phyloP scores from a whole-genome alignment of 805 yeast genomes.

The Nakazawaea anatomiae region DNA sequence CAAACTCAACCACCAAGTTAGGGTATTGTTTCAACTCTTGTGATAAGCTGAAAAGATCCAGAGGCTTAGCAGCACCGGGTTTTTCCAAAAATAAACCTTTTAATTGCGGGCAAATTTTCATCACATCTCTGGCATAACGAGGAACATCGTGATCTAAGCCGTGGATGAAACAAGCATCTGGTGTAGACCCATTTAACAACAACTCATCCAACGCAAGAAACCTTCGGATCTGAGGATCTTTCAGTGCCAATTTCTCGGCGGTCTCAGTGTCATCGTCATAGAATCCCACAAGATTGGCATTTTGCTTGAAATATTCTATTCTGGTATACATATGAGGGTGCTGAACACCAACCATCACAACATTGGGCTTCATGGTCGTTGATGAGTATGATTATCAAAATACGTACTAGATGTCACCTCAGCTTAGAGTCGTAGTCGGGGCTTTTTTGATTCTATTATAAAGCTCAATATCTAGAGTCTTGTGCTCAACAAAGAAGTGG shows the following conservation, averaged over 20 bases:
- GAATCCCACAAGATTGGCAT: constrained; percentile 1
- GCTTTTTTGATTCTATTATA: too few species aligned
- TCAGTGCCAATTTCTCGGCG: background rate
- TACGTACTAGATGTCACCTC: too few species aligned
- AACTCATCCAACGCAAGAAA: background rate
- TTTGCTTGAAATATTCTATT: constrained; percentile 3
- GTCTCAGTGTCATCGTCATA: constrained; percentile 3
- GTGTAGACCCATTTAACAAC: background rate
- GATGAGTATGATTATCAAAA: too few species aligned
- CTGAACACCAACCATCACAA: constrained; percentile 6
- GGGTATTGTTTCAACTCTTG: constrained; percentile 2
- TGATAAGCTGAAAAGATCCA: background rate
- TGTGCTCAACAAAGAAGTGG: too few species aligned
- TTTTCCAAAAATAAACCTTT: constrained; percentile 8
- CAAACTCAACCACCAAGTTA: constrained; percentile 6
- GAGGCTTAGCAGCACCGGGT: constrained; percentile 5
- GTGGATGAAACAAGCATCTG: constrained; percentile 3
- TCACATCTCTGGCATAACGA: background rate
- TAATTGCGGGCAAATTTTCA: background rate
- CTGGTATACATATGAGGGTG: constrained; percentile 9
- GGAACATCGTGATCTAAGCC: constrained; percentile 8
- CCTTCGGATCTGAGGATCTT: background rate
- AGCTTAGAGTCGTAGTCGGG: too few species aligned
- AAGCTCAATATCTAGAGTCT: too few species aligned
- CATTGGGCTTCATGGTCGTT: background rate